Base-by-base conservation (phyloP, 495 filamentous ascomycete species). In the Penicillium macrosclerotiorum region DNA sequence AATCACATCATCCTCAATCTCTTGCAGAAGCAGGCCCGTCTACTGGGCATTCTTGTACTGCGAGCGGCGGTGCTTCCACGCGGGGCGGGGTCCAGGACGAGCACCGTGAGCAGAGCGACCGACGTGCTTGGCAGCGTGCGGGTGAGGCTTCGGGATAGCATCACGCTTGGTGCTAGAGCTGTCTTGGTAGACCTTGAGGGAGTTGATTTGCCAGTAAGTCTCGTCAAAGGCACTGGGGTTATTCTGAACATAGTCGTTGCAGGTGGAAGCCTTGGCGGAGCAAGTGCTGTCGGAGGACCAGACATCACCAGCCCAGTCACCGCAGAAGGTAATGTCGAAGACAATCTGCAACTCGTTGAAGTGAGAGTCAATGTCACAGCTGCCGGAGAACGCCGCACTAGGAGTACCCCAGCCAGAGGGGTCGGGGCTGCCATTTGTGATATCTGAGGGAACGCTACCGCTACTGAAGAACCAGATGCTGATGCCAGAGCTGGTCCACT, bases 321-420 rank as follows among this genome's bases (percentile, higher is more conserved):
- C 84, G 55, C 84, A 88, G 49, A 89, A 76, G 47, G 84, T 79
- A 27, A 80, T 83, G 50, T 88, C 81, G 32, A 83, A 79, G 47
- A 87, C 76, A 47, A 89, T 84, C 55, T 78, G 78, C 59, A 83
- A 69, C 42, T 84, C 75, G 20, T 57, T 68, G 57, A 89, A 88
- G 47, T 83, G 75, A 8, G 61, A 63, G 24, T 71, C 64, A 27
- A 88, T 75, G 48, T 86, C 72, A 59, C 85, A 89, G 27, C 60
- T 54, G 23, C 75, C 76, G 0, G 71, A 65, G 62, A 86, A 88
- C 40, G 74, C 74, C 2, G 81, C 82, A 1, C 71, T 50, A 1
- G 85, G 80, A 16, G 57, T 65, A 6, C 76, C 78, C 82, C 84
- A 89, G 23, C 45, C 63, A 13, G 67, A 66, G 6, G 84, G 83